These are phyloP conservation scores for Lepidium sativum DNA, from an alignment of 345 rosid species.

Conservation along the genomic window DNA sequence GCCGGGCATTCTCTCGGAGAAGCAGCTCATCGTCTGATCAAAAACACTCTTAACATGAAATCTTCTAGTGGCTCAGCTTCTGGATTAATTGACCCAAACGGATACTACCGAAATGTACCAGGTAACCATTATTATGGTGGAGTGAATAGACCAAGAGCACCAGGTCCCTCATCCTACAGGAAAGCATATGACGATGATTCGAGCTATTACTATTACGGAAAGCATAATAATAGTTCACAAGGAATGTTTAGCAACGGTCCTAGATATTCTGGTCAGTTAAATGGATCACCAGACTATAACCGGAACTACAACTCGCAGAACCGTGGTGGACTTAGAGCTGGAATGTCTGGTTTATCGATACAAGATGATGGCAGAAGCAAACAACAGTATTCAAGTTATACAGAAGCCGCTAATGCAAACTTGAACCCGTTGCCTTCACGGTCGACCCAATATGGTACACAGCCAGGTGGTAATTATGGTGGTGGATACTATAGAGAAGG, in stretches of 20 bases:
- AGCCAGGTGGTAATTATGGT: conserved; percentile 19
- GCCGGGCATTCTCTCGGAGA: conserved; percentile 71
- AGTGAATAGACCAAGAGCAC: conserved; percentile 39
- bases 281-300: conserved; percentile 41
- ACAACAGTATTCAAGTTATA: conserved; percentile 22
- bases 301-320: conserved; percentile 37
- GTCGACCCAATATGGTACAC: conserved; percentile 42
- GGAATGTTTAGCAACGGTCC: conserved; percentile 32
- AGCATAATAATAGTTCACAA: conserved; percentile 32
- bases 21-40: conserved; percentile 97
- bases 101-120: conserved; percentile 30
- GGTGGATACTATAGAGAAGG: conserved; percentile 34
- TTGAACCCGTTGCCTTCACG: conserved; percentile 48
- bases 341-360: conserved; percentile 41
- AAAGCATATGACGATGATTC: conserved; percentile 41
- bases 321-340: conserved; percentile 41
- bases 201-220: conserved; percentile 34
- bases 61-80: conserved; percentile 43
- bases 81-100: conserved; percentile 39
- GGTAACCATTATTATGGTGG: conserved; percentile 33
- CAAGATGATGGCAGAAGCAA: conserved; percentile 42
- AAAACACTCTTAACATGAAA: conserved; percentile 76
- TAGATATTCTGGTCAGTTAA: conserved; percentile 31
- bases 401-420: conserved; percentile 30
- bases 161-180: conserved; percentile 49